Evolutionary conservation across 192 early-diverging fungal genomes (phyloP).

Genomic region (Umbelopsis sp.): DNA sequence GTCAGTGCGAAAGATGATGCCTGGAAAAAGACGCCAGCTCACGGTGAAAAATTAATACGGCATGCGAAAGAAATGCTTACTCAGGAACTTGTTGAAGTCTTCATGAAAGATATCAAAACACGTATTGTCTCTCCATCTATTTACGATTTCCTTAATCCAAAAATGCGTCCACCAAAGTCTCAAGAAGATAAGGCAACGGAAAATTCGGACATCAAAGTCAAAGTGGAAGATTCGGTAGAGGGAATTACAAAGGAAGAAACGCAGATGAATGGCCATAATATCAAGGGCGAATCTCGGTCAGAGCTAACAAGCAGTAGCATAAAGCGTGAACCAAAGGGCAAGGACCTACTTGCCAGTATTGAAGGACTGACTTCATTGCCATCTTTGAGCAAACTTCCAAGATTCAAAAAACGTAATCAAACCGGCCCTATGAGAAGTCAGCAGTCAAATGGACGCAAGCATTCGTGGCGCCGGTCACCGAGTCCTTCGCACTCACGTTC

Average conservation of each 20-base stretch:
- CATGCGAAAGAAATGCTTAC: constrained; percentile 49
- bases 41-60: constrained; percentile 28
- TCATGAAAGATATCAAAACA: constrained; percentile 55
- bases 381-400: constrained; percentile 40
- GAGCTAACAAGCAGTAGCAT: background rate
- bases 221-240: background rate
- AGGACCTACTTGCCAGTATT: constrained; percentile 3
- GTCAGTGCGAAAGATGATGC: background rate
- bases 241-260: background rate
- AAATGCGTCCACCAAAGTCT: constrained; percentile 26
- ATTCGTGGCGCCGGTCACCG: background rate
- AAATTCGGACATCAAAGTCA: background rate
- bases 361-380: constrained; percentile 15
- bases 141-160: constrained; percentile 52
- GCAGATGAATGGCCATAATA: background rate
- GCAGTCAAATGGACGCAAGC: constrained; percentile 7
- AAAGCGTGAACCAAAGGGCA: background rate
- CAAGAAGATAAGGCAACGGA: constrained; percentile 30
- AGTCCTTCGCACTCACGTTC: background rate
- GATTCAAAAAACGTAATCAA: constrained; percentile 46
- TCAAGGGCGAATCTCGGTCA: background rate
- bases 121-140: constrained; percentile 53
- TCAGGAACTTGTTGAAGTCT: constrained; percentile 53
- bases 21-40: background rate
- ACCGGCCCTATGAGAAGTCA: background rate